A percentile compares a stretch with the other conserved stretches of the same genome.
phyloP scores from a whole-genome alignment of 163 green algal genomes.

The Smithsoniella earleae region DNA sequence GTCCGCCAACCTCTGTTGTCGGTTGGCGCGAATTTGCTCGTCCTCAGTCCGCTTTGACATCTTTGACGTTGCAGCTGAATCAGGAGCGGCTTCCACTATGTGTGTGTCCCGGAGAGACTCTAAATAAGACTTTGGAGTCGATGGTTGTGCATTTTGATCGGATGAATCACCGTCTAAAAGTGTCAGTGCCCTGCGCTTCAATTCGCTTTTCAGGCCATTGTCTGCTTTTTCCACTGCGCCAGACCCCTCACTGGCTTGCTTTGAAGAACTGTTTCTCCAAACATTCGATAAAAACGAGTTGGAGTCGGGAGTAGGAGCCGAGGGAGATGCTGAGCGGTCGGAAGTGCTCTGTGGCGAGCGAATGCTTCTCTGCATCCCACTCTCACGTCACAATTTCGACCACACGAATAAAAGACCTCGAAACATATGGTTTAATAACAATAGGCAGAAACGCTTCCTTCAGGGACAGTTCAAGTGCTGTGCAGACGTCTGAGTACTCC shows the following conservation, averaged over 20 bases:
- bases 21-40: conserved; percentile 1
- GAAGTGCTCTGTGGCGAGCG: too few relatives aligned
- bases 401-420: not conserved
- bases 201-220: not conserved
- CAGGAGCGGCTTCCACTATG: not conserved
- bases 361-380: too few relatives aligned
- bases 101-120: not conserved
- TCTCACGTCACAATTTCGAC: too few relatives aligned
- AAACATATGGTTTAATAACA: not conserved
- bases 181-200: too few relatives aligned
- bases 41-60: conserved; percentile 20
- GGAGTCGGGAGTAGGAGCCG: too few relatives aligned
- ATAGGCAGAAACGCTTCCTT: not conserved
- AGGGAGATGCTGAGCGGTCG: too few relatives aligned
- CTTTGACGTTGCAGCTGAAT: not conserved
- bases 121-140: not conserved
- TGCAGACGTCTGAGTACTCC: not conserved
- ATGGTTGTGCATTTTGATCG: too few relatives aligned
- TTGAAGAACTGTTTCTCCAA: too few relatives aligned
- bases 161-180: too few relatives aligned
- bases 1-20: conserved; percentile 5
- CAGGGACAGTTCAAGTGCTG: not conserved
- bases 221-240: not conserved
- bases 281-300: too few relatives aligned
- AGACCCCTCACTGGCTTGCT: too few relatives aligned